A percentile compares a stretch with the other conserved stretches of the same genome.
These are phyloP conservation scores for Speleostelium caveatum DNA, from an alignment of 78 protist genomes.

Conservation along the genomic window DNA sequence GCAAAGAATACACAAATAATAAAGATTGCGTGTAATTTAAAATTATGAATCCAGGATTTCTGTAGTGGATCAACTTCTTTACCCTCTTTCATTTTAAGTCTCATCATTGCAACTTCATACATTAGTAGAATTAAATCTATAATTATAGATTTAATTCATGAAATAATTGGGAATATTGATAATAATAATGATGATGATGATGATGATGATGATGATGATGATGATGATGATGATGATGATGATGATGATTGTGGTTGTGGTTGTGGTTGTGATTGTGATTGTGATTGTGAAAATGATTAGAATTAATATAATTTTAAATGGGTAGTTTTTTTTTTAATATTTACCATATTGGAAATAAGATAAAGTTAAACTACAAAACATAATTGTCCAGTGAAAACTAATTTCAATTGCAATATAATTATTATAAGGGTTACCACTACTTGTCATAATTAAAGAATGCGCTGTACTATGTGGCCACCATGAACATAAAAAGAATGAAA, in stretches of 20 bases:
- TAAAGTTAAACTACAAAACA: slow-evolving; percentile 9
- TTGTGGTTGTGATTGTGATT: no score
- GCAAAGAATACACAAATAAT: not conserved
- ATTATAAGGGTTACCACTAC: not conserved
- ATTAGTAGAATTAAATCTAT: slow-evolving; percentile 53
- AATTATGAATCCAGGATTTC: slow-evolving; percentile 3
- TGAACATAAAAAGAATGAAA: slow-evolving; percentile 11
- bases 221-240: no score
- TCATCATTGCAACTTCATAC: slow-evolving; percentile 80
- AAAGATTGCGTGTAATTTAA: not conserved
- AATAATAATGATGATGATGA: no score
- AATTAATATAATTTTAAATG: no score
- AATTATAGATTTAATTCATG: not conserved
- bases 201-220: no score
- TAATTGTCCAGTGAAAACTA: slow-evolving; percentile 71
- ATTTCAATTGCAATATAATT: slow-evolving; percentile 54
- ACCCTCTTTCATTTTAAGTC: slow-evolving; percentile 58
- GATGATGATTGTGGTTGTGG: no score
- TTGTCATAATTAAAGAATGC: slow-evolving; percentile 26
- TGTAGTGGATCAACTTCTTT: slow-evolving; percentile 52
- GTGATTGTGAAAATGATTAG: no score
- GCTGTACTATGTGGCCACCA: slow-evolving; percentile 80
- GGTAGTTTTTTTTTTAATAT: not conserved
- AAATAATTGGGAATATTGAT: no score
- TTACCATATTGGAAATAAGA: slow-evolving; percentile 67